Evolutionary conservation across 331 rosid species (phyloP), one percentile per base, ranked within the genome.

Genomic region (Acacia pycnantha): DNA sequence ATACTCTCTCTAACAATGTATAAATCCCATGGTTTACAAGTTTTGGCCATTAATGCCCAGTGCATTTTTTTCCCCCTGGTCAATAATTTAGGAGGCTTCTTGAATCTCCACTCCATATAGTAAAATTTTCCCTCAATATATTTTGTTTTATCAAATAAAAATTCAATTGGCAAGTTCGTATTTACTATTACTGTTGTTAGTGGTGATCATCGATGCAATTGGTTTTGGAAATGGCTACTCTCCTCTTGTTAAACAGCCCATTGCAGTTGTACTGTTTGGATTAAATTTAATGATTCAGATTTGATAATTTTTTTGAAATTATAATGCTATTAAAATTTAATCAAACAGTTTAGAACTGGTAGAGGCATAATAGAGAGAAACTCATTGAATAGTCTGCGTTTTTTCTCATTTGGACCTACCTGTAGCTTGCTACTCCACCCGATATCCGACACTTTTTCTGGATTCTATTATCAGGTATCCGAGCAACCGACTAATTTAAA

Each of bases 111-210:
- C 33, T 59, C 33, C 33, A 24, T 11, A 78, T 47, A 71, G 66
- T 53, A 31, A 53, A 80, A 72, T 41, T 56, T 51, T 74, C 40
- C 50, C 50, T 76, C 64, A 70, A 77, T 72, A 86, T 62, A 81
- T 79, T 79, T 73, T 71, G 27, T 54, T 69, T 86, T 56, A 54
- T 54, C 50, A 54, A n/a, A 88, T 84, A 79, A 86, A 86, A 79
- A 56, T 65, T 68, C 50, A 61, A 81, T 70, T 59, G 79, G 65
- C 50, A 11, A 53, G 46, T 40, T 70, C 70, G 24, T n/a, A 37
- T 66, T 50, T 48, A 27, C 31, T 6, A 31, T 64, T 29, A 3
- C 21, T 67, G 22, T 31, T 62, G 77, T 43, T 18, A 61, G 44
- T 27, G 44, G 26, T 18, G 26, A 33, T 31, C 48, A 62, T 14